Conservation (phyloP, 257 asterid species). For the Ehretia macrophylla region DNA sequence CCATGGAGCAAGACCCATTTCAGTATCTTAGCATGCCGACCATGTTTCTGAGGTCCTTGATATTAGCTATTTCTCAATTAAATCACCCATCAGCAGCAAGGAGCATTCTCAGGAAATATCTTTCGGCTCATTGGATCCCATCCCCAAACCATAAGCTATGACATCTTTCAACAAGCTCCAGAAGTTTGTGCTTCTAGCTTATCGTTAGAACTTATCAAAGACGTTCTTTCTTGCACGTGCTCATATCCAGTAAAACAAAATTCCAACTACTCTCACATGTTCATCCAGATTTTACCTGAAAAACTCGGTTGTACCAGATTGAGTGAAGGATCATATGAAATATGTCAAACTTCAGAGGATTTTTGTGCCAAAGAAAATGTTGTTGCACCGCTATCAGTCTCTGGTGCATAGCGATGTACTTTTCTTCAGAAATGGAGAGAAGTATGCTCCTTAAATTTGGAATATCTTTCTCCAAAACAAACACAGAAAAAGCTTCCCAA, state of each 20-base stretch:
- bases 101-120: no score
- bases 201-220: no score
- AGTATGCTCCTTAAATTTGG: slow-evolving; percentile 53
- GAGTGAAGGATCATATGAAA: slow-evolving; percentile 75
- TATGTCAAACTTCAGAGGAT: slow-evolving; percentile 48
- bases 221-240: background rate
- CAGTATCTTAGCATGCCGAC: no score
- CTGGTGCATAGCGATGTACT: slow-evolving; percentile 39
- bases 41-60: no score
- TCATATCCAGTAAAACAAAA: background rate
- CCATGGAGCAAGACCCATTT: no score
- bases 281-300: slow-evolving; percentile 28
- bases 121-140: no score
- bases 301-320: slow-evolving; percentile 53
- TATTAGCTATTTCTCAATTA: background rate
- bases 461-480: slow-evolving; percentile 46
- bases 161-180: no score
- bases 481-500: slow-evolving; percentile 58
- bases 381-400: slow-evolving; percentile 36
- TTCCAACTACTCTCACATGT: background rate
- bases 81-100: background rate
- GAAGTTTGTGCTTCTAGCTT: no score
- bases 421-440: slow-evolving; percentile 43
- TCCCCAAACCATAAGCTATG: no score
- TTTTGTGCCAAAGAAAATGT: slow-evolving; percentile 56